phyloP scores from a whole-genome alignment of 148 eudicot genomes.

The Rhododendron ferrugineum region DNA sequence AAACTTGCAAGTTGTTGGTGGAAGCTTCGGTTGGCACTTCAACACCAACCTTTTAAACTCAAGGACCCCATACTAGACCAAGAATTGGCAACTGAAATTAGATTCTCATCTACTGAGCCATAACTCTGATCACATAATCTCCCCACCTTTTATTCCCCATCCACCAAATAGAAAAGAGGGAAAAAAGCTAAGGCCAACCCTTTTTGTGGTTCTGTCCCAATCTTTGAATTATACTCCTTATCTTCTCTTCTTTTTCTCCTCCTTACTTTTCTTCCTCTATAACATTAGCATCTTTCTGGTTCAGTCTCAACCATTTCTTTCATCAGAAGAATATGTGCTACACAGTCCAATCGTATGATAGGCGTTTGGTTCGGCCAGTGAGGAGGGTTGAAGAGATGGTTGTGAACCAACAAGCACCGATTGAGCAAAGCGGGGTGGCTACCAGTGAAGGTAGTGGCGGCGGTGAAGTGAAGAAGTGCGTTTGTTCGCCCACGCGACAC shows the following conservation, averaged over 20 bases:
- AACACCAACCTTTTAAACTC: not conserved
- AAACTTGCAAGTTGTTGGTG: not conserved
- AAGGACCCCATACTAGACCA: not conserved
- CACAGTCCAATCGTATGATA: not conserved
- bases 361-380: not conserved
- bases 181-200: not conserved
- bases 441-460: slow-evolving; percentile 1
- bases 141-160: not conserved
- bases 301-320: not conserved
- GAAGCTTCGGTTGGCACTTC: not conserved
- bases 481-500: slow-evolving; percentile 43
- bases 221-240: not conserved
- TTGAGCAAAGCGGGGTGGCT: not conserved
- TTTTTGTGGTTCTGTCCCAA: not conserved
- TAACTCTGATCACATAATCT: not conserved
- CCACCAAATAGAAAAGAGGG: not conserved
- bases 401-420: not conserved
- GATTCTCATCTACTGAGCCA: not conserved
- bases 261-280: not conserved
- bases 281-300: not conserved
- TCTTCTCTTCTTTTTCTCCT: not conserved
- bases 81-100: not conserved
- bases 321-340: not conserved
- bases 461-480: slow-evolving; percentile 17
- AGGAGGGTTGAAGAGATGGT: slow-evolving; percentile 3